These are phyloP conservation scores for Mortierella sp. DNA, from an alignment of 371 early-diverging fungal genomes.

Conservation along the genomic window DNA sequence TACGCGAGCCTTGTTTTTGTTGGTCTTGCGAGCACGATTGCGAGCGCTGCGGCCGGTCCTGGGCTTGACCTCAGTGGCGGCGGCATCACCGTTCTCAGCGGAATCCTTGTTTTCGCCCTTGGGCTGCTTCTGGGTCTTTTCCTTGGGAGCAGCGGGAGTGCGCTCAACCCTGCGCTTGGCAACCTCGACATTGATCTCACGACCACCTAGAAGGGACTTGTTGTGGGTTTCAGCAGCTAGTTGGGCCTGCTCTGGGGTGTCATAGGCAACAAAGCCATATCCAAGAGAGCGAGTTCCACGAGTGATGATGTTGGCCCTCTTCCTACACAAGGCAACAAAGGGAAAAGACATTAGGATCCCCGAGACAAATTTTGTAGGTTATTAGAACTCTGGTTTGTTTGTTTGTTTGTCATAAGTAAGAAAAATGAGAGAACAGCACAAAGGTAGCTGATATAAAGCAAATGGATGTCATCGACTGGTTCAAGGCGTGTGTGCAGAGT, in stretches of 20 bases:
- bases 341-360: not conserved
- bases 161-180: slow-evolving; percentile 77
- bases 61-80: slow-evolving; percentile 39
- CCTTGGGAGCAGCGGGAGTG: slow-evolving; percentile 27
- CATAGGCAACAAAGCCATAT: slow-evolving; percentile 94
- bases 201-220: slow-evolving; percentile 82
- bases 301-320: slow-evolving; percentile 81
- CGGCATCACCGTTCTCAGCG: slow-evolving; percentile 29
- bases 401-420: not conserved
- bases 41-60: slow-evolving; percentile 35
- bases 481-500: not conserved
- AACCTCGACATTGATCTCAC: slow-evolving; percentile 89
- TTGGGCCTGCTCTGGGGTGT: slow-evolving; percentile 76
- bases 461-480: not conserved
- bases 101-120: slow-evolving; percentile 34
- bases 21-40: slow-evolving; percentile 30
- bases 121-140: slow-evolving; percentile 39
- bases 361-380: not conserved
- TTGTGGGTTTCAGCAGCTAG: slow-evolving; percentile 79
- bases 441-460: too few relatives aligned
- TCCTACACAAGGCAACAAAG: slow-evolving; percentile 44
- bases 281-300: slow-evolving; percentile 85
- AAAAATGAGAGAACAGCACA: not conserved
- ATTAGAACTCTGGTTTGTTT: not conserved
- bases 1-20: slow-evolving; percentile 48